These are phyloP conservation scores for Amylocystis lapponica DNA, from an alignment of 768 basidiomycete genomes.

Conservation along the genomic window DNA sequence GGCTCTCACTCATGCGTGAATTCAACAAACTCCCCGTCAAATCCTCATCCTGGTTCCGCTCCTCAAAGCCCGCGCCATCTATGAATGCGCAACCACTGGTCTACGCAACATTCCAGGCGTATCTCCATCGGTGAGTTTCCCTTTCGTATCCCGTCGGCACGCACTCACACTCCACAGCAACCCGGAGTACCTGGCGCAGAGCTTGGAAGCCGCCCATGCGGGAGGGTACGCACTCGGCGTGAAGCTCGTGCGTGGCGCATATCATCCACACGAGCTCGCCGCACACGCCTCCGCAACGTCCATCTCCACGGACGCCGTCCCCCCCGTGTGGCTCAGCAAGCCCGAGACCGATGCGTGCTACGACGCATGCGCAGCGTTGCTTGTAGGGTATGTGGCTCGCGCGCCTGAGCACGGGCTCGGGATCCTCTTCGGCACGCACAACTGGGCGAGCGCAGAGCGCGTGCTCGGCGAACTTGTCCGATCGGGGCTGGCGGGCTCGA, in stretches of 20 bases:
- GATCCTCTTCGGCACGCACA: conserved; percentile 86
- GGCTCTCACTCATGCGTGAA: conserved; percentile 64
- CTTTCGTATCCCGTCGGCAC: background rate
- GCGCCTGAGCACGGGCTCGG: conserved; percentile 37
- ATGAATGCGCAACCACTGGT: conserved; percentile 56
- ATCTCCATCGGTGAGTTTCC: conserved; percentile 58
- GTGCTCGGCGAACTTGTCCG: conserved; percentile 56
- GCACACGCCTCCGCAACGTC: conserved; percentile 38
- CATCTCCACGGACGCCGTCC: conserved; percentile 50
- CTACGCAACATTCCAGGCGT: conserved; percentile 88
- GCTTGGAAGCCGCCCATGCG: conserved; percentile 57
- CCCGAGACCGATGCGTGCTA: conserved; percentile 70
- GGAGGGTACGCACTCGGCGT: conserved; percentile 76
- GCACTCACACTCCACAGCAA: conserved; percentile 37
- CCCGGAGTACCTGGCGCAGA: conserved; percentile 58
- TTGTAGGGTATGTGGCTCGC: conserved; percentile 45
- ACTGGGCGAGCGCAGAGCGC: conserved; percentile 58
- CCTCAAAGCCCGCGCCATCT: background rate
- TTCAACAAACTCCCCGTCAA: conserved; percentile 51
- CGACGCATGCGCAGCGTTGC: conserved; percentile 49
- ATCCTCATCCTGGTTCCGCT: conserved; percentile 4
- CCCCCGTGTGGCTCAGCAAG: conserved; percentile 70
- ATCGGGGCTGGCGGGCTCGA: conserved; percentile 45
- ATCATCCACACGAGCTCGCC: conserved; percentile 70
- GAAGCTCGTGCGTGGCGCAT: conserved; percentile 92